phyloP scores from a whole-genome alignment of 192 early-diverging fungal genomes.

The Kappamyces sp. region DNA sequence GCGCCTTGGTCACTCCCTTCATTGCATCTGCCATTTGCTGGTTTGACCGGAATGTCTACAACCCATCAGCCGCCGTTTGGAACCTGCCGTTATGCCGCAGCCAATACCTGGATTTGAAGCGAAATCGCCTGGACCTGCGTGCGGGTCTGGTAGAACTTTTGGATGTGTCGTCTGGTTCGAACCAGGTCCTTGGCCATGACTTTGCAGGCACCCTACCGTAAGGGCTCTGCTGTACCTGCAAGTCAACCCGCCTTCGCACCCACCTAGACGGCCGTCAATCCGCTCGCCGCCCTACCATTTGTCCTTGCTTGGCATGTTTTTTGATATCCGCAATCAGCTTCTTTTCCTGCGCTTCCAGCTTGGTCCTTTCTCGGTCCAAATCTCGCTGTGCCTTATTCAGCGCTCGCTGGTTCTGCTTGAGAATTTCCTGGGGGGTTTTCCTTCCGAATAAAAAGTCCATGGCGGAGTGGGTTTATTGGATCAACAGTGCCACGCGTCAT shows the following conservation, averaged over 20 bases:
- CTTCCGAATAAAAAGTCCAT: constrained; percentile 48
- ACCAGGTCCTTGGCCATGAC: constrained; percentile 98
- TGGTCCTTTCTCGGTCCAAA: constrained; percentile 80
- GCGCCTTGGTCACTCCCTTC: constrained; percentile 93
- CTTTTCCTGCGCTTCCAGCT: constrained; percentile 92
- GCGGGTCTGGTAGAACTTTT: constrained; percentile 96
- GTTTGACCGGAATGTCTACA: constrained; percentile 82
- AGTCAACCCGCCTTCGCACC: not conserved
- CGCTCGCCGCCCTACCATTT: constrained; percentile 60
- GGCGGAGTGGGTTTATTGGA: not conserved
- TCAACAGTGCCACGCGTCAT: too few relatives aligned
- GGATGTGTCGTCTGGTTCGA: constrained; percentile 82
- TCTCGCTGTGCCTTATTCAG: constrained; percentile 86
- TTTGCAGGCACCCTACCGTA: constrained; percentile 70
- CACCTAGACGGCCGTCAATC: not conserved
- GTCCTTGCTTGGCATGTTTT: constrained; percentile 81
- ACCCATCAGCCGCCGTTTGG: not conserved
- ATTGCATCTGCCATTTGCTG: constrained; percentile 96
- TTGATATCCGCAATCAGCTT: constrained; percentile 92
- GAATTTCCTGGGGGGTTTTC: constrained; percentile 83
- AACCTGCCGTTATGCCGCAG: not conserved
- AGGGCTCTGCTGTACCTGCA: not conserved
- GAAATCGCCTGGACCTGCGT: constrained; percentile 89
- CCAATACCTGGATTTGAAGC: constrained; percentile 76
- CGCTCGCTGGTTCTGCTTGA: constrained; percentile 86